These are phyloP conservation scores for Papiliotrema terrestris DNA, from an alignment of 1,284 basidiomycete species.

Conservation along the genomic window DNA sequence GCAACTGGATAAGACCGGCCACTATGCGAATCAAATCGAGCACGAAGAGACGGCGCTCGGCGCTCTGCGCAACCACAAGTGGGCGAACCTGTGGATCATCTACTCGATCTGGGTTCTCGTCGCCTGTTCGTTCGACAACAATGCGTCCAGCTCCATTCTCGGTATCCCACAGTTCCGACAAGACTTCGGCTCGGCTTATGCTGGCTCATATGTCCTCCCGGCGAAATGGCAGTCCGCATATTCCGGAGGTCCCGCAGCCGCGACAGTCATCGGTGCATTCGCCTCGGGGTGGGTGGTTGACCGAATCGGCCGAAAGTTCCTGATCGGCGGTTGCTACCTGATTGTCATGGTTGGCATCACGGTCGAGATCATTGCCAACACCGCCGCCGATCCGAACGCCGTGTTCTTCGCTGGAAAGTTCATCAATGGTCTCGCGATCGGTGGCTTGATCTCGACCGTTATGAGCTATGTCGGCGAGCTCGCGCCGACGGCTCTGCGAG, in stretches of 20 bases:
- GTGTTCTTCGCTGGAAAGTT: slow-evolving; percentile 11
- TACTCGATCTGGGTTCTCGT: slow-evolving; percentile 4
- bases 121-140: slow-evolving; percentile 4
- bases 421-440: slow-evolving; percentile 10
- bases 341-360: slow-evolving; percentile 9
- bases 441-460: slow-evolving; percentile 2
- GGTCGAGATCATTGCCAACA: slow-evolving; percentile 7
- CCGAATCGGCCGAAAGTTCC: slow-evolving; percentile 6
- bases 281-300: slow-evolving; percentile 3
- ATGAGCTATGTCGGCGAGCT: slow-evolving; percentile 8
- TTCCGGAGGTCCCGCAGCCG: slow-evolving; percentile 3
- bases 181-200: slow-evolving; percentile 1
- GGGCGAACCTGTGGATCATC: slow-evolving; percentile 2
- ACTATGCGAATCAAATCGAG: not conserved
- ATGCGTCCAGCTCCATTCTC: not conserved
- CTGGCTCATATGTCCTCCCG: not conserved
- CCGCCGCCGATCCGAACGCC: slow-evolving; percentile 5
- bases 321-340: not conserved
- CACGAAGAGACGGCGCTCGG: slow-evolving; percentile 1
- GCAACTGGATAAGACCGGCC: not conserved
- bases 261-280: slow-evolving; percentile 3
- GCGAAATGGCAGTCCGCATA: slow-evolving; percentile 11
- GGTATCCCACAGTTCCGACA: slow-evolving; percentile 5
- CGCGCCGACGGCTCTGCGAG: slow-evolving; percentile 4
- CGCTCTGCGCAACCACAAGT: not conserved